phyloP scores from a whole-genome alignment of 768 basidiomycete species.

The Chlorophyllum brunneum region DNA sequence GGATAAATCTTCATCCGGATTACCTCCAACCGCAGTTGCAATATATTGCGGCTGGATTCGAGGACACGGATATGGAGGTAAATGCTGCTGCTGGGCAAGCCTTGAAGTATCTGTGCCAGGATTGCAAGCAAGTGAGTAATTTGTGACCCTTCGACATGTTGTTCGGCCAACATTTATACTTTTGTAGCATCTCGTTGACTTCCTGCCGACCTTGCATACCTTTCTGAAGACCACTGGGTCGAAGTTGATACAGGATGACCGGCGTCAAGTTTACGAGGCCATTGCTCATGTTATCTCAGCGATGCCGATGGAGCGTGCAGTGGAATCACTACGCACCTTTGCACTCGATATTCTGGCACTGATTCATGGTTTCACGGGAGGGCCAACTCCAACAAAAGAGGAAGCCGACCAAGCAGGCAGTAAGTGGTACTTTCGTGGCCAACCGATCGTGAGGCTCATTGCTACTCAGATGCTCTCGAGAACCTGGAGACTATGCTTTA shows the following conservation, averaged over 20 bases:
- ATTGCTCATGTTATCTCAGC: conserved; percentile 93
- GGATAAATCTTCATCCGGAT: conserved; percentile 86
- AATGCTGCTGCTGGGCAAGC: conserved; percentile 94
- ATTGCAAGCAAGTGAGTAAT: conserved; percentile 76
- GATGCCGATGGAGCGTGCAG: conserved; percentile 88
- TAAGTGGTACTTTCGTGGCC: conserved; percentile 36
- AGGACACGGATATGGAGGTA: conserved; percentile 75
- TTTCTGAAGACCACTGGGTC: conserved; percentile 80
- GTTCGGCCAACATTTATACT: neutral
- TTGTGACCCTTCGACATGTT: too few species aligned
- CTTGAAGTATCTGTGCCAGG: conserved; percentile 93
- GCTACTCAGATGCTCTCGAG: conserved; percentile 70
- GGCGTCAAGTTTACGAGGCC: conserved; percentile 90
- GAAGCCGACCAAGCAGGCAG: conserved; percentile 67
- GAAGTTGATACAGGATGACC: conserved; percentile 83
- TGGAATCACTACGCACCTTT: conserved; percentile 83
- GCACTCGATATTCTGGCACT: conserved; percentile 78
- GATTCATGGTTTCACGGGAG: conserved; percentile 61
- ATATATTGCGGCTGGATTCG: conserved; percentile 91
- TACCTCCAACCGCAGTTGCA: conserved; percentile 84
- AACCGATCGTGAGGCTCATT: neutral
- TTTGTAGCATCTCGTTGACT: conserved; percentile 80
- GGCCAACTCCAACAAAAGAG: conserved; percentile 57
- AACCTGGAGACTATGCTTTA: conserved; percentile 91
- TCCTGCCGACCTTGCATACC: conserved; percentile 85